Conservation (phyloP, 495 filamentous ascomycete genomes). For the Penicillium soppii region DNA sequence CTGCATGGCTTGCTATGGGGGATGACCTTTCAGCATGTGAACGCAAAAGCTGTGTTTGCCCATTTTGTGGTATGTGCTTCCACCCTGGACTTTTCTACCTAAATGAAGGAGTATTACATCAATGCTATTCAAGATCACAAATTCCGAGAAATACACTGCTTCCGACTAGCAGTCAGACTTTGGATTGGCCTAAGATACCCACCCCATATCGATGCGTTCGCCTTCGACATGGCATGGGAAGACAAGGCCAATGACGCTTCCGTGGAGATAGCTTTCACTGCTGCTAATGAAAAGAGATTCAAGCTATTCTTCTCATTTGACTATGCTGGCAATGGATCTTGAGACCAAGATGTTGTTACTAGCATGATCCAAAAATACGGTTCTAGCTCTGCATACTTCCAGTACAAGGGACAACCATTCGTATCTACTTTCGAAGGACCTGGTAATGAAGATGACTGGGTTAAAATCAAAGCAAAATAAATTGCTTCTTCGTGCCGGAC, state of each 20-base stretch:
- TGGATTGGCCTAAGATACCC: too few relatives aligned
- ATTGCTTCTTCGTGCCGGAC: conserved; percentile 59
- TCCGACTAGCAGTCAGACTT: conserved; percentile 46
- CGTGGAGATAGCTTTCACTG: too few relatives aligned
- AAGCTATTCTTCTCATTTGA: conserved; percentile 74
- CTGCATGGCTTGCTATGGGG: not conserved
- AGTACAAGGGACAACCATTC: conserved; percentile 54
- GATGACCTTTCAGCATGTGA: not conserved
- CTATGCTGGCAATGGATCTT: conserved; percentile 55
- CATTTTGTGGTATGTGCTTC: conserved; percentile 3
- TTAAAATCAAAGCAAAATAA: not conserved
- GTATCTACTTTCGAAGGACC: conserved; percentile 75
- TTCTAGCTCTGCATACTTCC: conserved; percentile 50
- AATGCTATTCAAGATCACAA: conserved; percentile 19
- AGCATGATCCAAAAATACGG: conserved; percentile 59
- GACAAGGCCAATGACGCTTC: too few relatives aligned
- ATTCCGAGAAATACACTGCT: conserved; percentile 26
- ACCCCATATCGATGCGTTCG: too few relatives aligned
- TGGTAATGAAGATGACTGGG: conserved; percentile 56
- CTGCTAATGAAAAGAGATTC: too few relatives aligned
- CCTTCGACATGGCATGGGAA: too few relatives aligned
- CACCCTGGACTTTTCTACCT: not conserved
- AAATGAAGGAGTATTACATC: not conserved
- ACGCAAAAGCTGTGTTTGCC: conserved; percentile 4
- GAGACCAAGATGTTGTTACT: conserved; percentile 55